Evolutionary conservation across 139 green algal genomes (phyloP).

Genomic region (Coelastrella sp.): DNA sequence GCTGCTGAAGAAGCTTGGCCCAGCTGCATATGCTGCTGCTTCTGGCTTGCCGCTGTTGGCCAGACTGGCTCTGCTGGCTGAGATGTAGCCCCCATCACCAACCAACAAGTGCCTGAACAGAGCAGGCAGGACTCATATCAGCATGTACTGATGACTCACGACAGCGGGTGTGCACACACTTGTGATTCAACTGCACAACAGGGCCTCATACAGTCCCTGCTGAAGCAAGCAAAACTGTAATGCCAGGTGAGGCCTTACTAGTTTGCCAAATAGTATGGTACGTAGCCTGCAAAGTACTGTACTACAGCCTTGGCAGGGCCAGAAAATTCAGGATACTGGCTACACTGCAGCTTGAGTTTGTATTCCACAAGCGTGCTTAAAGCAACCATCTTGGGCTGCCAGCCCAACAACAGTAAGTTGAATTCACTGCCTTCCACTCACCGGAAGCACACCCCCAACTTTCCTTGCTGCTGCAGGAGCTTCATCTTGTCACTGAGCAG

Average conservation of each 20-base stretch:
- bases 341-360: too few relatives aligned
- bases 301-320: too few relatives aligned
- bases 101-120: not conserved
- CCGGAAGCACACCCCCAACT: not conserved
- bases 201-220: too few relatives aligned
- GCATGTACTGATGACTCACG: not conserved
- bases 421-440: not conserved
- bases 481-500: not conserved
- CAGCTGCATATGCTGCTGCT: not conserved
- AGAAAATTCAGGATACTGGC: too few relatives aligned
- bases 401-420: not conserved
- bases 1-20: constrained; percentile 24
- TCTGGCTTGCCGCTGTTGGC: not conserved
- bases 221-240: too few relatives aligned
- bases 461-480: not conserved
- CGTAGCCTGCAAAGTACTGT: too few relatives aligned
- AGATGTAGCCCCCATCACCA: constrained; percentile 17
- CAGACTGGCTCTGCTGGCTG: not conserved
- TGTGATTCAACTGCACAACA: too few relatives aligned
- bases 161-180: not conserved
- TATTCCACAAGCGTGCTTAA: too few relatives aligned
- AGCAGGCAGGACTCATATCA: not conserved
- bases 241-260: too few relatives aligned
- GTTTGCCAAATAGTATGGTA: too few relatives aligned
- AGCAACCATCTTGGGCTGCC: too few relatives aligned